These are phyloP conservation scores for Dicorynia guianensis DNA, from an alignment of 306 rosid genomes.

Conservation along the genomic window DNA sequence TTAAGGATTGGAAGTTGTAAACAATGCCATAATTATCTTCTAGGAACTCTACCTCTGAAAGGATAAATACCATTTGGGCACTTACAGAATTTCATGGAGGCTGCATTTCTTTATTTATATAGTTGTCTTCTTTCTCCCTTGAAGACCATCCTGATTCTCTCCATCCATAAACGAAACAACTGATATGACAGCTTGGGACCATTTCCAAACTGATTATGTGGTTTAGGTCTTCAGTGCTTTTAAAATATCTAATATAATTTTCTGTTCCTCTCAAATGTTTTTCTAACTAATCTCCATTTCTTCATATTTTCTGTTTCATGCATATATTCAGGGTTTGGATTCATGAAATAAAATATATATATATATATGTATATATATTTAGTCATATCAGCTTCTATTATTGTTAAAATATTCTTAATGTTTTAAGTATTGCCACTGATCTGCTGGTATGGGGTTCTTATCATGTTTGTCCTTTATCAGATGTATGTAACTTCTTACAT, in stretches of 20 bases:
- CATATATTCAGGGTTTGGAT: neutral
- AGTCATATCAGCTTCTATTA: neutral
- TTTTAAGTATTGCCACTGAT: neutral
- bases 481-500: neutral
- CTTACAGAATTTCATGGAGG: conserved; percentile 13
- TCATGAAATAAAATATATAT: conserved; percentile 21
- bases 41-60: conserved; percentile 13
- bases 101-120: neutral
- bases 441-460: conserved; percentile 5
- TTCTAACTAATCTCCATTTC: neutral
- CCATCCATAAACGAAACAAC: conserved; percentile 9
- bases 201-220: neutral
- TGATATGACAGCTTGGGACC: neutral
- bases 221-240: conserved; percentile 22
- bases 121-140: conserved; percentile 7
- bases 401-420: conserved; percentile 12
- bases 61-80: neutral
- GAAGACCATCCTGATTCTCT: conserved; percentile 3
- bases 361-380: neutral
- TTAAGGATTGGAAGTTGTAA: neutral
- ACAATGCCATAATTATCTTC: neutral
- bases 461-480: conserved; percentile 2
- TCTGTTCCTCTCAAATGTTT: conserved; percentile 15
- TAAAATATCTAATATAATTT: conserved; percentile 12
- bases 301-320: conserved; percentile 21